Base-by-base conservation (phyloP, 257 asterid species). In the Fraxinus anomala region DNA sequence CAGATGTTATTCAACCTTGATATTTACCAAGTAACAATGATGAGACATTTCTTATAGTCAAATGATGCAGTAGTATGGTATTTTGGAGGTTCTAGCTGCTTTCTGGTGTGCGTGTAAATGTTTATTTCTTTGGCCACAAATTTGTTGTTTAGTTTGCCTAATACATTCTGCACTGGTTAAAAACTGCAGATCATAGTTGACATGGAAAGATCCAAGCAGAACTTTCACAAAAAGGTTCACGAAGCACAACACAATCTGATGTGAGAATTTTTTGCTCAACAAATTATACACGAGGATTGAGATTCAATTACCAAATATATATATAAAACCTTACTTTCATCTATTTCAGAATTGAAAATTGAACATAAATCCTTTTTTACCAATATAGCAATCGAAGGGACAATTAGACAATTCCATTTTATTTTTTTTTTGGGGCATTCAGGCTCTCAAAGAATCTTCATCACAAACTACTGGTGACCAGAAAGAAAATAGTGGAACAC, bases 161-260 rank as follows among this genome's bases (percentile, higher is more conserved):
- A 73, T 19, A 28, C 69, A n/a, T 74, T 63, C 37, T 65, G 42
- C 39, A 63, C 30, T 72, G 31, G 19, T 30, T 44, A 51, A 30
- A 68, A 24, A 36, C 42, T 80, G 90, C 97, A 95, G 99, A 92
- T 92, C 70, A 93, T 96, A 86, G 89, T 93, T 72, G 98, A 93
- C 77, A 96, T 96, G 98, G 99, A 96, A 88, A 92, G 86, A 87
- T 93, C 87, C 86, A 93, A 96, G 91, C 98, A 92, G 82, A 90
- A 87, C 24, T 91, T 83, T 79, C 94, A 89, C 73, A 83, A 87
- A 82, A 85, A 89, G 72, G 76, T 88, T 66, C 86, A 72, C 42
- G 95, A 91, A 82, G 84, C 94, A 0, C 91, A 89, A 73, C 95
- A 81, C 75, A 81, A 88, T 85, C 85, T 92, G 83, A 86, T 83